A percentile compares a stretch with the other conserved stretches of the same genome.
phyloP scores from a whole-genome alignment of 352 stramenopile genomes.

The Phytophthora meadii region DNA sequence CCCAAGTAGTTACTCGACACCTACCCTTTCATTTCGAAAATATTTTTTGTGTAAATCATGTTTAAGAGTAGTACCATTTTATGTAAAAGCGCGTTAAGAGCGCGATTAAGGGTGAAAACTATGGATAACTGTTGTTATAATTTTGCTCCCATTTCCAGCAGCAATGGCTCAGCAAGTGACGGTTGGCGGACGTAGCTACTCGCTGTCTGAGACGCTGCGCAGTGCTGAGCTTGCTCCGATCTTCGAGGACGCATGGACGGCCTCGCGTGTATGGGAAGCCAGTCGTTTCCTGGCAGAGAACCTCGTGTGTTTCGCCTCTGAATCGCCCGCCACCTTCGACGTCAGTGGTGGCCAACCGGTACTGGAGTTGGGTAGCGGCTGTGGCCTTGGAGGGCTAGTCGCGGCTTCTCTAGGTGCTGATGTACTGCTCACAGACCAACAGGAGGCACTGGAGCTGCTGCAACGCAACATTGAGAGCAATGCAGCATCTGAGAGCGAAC shows the following conservation, averaged over 20 bases:
- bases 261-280: slow-evolving; percentile 76
- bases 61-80: no score
- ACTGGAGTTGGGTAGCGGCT: slow-evolving; percentile 85
- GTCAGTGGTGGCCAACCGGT: slow-evolving; percentile 40
- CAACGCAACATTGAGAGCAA: slow-evolving; percentile 67
- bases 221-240: slow-evolving; percentile 77
- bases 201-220: slow-evolving; percentile 80
- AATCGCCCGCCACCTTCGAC: slow-evolving; percentile 22
- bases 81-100: no score
- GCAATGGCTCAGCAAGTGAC: slow-evolving; percentile 40
- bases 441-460: slow-evolving; percentile 70
- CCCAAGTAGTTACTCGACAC: no score
- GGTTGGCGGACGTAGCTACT: slow-evolving; percentile 55
- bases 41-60: no score
- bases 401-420: slow-evolving; percentile 66
- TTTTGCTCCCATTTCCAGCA: not conserved
- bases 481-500: slow-evolving; percentile 43
- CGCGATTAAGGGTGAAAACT: no score
- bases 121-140: no score
- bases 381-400: slow-evolving; percentile 76
- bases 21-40: no score
- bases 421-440: slow-evolving; percentile 79
- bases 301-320: slow-evolving; percentile 51
- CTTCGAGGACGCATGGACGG: slow-evolving; percentile 86
- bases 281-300: slow-evolving; percentile 72